Percentiles rank a stretch among this genome's conserved stretches.
phyloP scores from a whole-genome alignment of 2,329 filamentous ascomycete species.

The Sphaerulina musiva region DNA sequence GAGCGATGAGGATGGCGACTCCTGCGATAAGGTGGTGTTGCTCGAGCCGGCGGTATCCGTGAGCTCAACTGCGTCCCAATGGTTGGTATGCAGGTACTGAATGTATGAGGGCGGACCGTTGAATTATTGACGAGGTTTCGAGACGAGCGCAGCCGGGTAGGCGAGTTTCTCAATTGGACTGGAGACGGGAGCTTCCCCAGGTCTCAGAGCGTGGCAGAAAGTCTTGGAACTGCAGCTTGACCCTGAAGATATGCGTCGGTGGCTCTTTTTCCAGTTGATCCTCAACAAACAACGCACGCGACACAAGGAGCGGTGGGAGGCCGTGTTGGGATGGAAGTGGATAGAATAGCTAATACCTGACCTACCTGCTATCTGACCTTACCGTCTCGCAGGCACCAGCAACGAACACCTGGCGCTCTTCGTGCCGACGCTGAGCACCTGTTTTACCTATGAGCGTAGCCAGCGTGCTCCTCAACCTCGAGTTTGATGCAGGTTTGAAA shows the following conservation, averaged over 20 bases:
- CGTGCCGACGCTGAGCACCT: neutral
- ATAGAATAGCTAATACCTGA: too few species aligned
- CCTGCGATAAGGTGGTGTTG: constrained; percentile 6
- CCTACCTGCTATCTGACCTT: too few species aligned
- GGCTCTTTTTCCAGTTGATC: neutral
- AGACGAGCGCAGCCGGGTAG: neutral
- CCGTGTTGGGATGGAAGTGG: too few species aligned
- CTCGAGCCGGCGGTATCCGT: constrained; percentile 5
- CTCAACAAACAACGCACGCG: neutral
- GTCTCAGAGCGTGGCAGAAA: constrained; percentile 1
- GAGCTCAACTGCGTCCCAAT: constrained; percentile 7
- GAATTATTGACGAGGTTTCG: neutral
- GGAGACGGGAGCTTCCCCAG: constrained; percentile 6
- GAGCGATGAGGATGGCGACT: constrained; percentile 2
- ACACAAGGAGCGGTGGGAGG: neutral
- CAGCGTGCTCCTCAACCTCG: neutral
- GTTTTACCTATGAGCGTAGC: too few species aligned
- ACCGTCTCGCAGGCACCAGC: neutral
- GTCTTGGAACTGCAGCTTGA: constrained; percentile 6
- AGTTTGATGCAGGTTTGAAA: neutral
- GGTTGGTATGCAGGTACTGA: constrained; percentile 11
- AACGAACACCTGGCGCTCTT: neutral
- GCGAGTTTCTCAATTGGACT: neutral
- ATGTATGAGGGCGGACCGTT: constrained; percentile 5
- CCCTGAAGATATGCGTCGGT: neutral